A percentile compares a stretch with the other conserved stretches of the same genome.
Conservation (phyloP, 768 basidiomycete genomes). For the Lenzites betulinus region DNA sequence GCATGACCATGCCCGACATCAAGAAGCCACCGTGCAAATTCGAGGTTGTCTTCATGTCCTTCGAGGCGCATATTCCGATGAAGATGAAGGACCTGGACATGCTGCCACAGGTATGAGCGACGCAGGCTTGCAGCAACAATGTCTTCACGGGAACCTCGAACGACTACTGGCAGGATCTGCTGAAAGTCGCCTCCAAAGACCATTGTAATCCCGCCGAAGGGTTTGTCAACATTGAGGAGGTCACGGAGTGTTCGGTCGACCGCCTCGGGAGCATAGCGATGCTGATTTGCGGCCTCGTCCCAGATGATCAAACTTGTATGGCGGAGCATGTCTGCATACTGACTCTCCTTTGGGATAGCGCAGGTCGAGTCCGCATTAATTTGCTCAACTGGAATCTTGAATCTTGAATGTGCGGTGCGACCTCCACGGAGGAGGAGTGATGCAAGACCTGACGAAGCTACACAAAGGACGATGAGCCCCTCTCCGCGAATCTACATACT, state of each 20-base stretch:
- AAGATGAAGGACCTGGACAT: too few relatives aligned
- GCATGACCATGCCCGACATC: too few relatives aligned
- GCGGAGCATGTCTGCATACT: constrained; percentile 16
- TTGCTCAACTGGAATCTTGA: constrained; percentile 48
- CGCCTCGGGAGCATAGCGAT: too few relatives aligned
- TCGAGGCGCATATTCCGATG: too few relatives aligned
- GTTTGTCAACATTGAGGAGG: constrained; percentile 25
- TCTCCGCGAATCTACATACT: constrained; percentile 24
- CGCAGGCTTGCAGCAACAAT: constrained; percentile 36
- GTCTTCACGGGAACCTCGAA: constrained; percentile 37
- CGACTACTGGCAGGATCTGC: constrained; percentile 46
- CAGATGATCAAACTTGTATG: too few relatives aligned
- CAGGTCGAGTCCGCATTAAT: too few relatives aligned
- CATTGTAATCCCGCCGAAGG: constrained; percentile 47
- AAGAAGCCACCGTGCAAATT: too few relatives aligned
- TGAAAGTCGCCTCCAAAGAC: too few relatives aligned
- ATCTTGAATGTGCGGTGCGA: constrained; percentile 47
- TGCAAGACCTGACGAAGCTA: constrained; percentile 41
- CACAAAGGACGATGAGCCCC: constrained; percentile 9
- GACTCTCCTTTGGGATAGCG: constrained; percentile 22
- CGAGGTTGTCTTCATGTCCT: too few relatives aligned
- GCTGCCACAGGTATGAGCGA: neutral
- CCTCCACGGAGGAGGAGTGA: constrained; percentile 46
- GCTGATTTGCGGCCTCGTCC: too few relatives aligned
- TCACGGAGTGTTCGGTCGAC: too few relatives aligned